Conservation (phyloP, 352 stramenopile genomes). For the Phytophthora uliginosa region DNA sequence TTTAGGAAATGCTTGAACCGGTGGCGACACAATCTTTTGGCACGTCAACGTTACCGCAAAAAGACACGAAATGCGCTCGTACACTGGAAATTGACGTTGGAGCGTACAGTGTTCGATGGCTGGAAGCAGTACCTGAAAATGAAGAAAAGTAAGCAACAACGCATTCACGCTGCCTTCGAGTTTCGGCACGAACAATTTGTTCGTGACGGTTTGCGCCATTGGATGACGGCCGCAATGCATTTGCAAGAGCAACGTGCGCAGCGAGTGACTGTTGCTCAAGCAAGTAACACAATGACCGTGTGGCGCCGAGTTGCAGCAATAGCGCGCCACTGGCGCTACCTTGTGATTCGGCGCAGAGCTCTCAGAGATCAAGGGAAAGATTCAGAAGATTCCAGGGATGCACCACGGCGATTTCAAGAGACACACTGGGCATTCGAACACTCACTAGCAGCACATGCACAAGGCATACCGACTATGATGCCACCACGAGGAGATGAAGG, state of each 20-base stretch:
- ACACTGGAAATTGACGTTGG: slow-evolving; percentile 63
- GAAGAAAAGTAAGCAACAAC: slow-evolving; percentile 48
- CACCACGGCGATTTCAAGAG: slow-evolving; percentile 10
- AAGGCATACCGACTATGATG: not conserved
- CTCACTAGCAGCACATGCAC: not conserved
- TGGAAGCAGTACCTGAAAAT: slow-evolving; percentile 47
- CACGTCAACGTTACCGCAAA: slow-evolving; percentile 27
- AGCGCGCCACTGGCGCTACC: slow-evolving; percentile 43
- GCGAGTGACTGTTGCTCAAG: slow-evolving; percentile 27
- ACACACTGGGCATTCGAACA: slow-evolving; percentile 12
- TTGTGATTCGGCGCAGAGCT: slow-evolving; percentile 26
- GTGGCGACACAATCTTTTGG: slow-evolving; percentile 41
- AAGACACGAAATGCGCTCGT: slow-evolving; percentile 46
- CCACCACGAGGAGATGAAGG: not conserved
- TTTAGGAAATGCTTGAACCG: slow-evolving; percentile 40
- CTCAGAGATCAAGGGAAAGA: slow-evolving; percentile 6
- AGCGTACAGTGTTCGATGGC: slow-evolving; percentile 38
- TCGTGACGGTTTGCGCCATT: slow-evolving; percentile 53
- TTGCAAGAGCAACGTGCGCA: slow-evolving; percentile 48
- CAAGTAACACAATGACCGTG: slow-evolving; percentile 25
- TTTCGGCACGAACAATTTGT: slow-evolving; percentile 60
- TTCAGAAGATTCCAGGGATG: slow-evolving; percentile 1
- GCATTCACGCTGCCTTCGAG: slow-evolving; percentile 59
- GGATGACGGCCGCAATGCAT: slow-evolving; percentile 54
- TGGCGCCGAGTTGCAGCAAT: slow-evolving; percentile 46